phyloP scores from a whole-genome alignment of 148 eudicot genomes.

The Rhododendron ferrugineum region DNA sequence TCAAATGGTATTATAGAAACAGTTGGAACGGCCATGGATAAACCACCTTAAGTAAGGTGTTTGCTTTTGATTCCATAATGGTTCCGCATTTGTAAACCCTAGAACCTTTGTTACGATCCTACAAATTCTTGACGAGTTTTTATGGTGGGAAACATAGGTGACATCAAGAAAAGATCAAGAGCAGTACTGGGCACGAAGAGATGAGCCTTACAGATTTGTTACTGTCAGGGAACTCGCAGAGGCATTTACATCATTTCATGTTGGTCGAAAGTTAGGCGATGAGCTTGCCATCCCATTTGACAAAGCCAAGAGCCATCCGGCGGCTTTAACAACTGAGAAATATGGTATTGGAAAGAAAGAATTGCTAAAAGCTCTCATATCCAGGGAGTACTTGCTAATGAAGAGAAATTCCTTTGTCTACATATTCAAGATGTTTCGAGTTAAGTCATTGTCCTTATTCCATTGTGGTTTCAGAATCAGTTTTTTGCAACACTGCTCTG shows the following conservation, averaged over 20 bases:
- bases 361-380: conserved; percentile 10
- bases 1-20: neutral
- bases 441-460: neutral
- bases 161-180: conserved; percentile 25
- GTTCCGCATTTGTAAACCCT: neutral
- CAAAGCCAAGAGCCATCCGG: conserved; percentile 20
- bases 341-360: conserved; percentile 16
- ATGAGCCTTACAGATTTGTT: conserved; percentile 7
- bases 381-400: conserved; percentile 20
- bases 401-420: conserved; percentile 23
- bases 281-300: conserved; percentile 21
- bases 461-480: neutral
- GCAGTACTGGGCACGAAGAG: conserved; percentile 16
- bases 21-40: neutral
- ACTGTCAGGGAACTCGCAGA: conserved; percentile 12
- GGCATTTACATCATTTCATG: conserved; percentile 15
- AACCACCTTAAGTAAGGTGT: neutral
- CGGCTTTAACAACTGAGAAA: conserved; percentile 20
- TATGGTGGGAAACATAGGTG: conserved; percentile 5
- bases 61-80: neutral
- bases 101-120: neutral
- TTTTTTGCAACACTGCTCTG: neutral
- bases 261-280: conserved; percentile 10
- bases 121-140: neutral
- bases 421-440: conserved; percentile 20